Conservation (phyloP, 352 stramenopile genomes). For the Phytopythium sindhum region DNA sequence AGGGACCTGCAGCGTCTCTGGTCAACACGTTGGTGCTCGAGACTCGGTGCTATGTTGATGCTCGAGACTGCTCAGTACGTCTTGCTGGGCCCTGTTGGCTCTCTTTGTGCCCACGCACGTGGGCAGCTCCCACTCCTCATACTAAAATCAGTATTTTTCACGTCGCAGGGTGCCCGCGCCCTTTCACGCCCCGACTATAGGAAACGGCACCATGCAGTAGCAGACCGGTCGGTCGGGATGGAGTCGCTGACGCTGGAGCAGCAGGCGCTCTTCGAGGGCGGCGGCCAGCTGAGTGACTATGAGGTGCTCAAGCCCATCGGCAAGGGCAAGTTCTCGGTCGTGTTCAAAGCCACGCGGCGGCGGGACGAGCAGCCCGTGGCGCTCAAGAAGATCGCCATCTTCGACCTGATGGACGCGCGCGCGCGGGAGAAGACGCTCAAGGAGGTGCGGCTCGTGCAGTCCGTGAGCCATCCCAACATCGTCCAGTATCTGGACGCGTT, state of each 20-base stretch:
- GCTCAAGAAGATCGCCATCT: conserved; percentile 93
- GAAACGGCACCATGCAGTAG: not conserved
- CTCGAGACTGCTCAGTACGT: not conserved
- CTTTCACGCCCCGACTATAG: not conserved
- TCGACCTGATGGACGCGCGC: conserved; percentile 89
- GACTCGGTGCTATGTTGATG: not conserved
- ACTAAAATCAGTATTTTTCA: not conserved
- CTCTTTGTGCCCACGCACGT: no score
- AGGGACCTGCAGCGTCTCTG: not conserved
- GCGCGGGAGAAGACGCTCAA: conserved; percentile 90
- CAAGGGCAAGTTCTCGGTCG: conserved; percentile 93
- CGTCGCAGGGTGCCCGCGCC: not conserved
- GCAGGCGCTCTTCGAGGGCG: conserved; percentile 54
- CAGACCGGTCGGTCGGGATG: conserved; percentile 25
- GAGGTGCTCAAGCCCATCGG: conserved; percentile 87
- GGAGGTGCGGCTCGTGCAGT: conserved; percentile 88
- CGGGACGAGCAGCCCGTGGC: conserved; percentile 74
- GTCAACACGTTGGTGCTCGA: no score
- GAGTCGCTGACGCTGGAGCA: conserved; percentile 74
- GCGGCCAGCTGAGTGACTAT: conserved; percentile 65
- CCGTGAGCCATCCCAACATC: conserved; percentile 88
- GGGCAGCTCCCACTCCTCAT: not conserved
- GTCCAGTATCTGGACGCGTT: conserved; percentile 93
- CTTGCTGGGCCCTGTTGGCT: no score
- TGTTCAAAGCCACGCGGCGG: conserved; percentile 83